Conservation (phyloP, 2,329 filamentous ascomycete genomes). For the Tolypocladium inflatum region DNA sequence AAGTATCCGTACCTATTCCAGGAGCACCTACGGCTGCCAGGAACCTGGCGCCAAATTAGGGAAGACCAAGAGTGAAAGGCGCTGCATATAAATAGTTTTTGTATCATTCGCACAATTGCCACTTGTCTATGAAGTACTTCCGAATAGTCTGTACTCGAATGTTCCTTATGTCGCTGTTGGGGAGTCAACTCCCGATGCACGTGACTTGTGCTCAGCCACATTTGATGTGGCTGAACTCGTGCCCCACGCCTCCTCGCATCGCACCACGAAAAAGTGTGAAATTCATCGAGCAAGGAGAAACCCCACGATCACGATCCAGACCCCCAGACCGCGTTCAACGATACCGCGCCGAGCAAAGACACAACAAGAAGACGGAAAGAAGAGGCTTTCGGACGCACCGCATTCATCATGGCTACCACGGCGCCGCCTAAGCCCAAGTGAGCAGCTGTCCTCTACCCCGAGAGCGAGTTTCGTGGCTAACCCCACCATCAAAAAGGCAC, state of each 20-base stretch:
- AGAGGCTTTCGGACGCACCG: not conserved
- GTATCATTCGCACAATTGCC: not conserved
- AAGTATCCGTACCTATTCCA: too few species aligned
- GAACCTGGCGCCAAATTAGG: too few species aligned
- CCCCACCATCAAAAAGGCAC: constrained; percentile 35
- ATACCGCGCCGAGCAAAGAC: not conserved
- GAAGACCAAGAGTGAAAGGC: not conserved
- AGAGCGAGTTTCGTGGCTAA: constrained; percentile 16
- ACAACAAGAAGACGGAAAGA: not conserved
- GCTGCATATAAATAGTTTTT: not conserved
- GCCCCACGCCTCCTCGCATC: constrained; percentile 24
- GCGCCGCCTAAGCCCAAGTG: constrained; percentile 30
- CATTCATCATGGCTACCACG: constrained; percentile 27
- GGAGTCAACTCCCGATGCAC: constrained; percentile 8
- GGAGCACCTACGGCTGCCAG: not conserved
- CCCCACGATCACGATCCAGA: constrained; percentile 24
- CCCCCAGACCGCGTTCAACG: constrained; percentile 12
- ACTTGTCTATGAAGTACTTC: not conserved
- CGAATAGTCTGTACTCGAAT: not conserved
- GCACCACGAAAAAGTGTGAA: constrained; percentile 33
- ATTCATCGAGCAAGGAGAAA: constrained; percentile 26
- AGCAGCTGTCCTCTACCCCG: constrained; percentile 10
- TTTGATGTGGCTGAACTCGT: constrained; percentile 15
- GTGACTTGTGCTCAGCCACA: constrained; percentile 12
- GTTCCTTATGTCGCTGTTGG: not conserved